Conservation (phyloP, 805 yeast species). For the Ogataea dorogensis region DNA sequence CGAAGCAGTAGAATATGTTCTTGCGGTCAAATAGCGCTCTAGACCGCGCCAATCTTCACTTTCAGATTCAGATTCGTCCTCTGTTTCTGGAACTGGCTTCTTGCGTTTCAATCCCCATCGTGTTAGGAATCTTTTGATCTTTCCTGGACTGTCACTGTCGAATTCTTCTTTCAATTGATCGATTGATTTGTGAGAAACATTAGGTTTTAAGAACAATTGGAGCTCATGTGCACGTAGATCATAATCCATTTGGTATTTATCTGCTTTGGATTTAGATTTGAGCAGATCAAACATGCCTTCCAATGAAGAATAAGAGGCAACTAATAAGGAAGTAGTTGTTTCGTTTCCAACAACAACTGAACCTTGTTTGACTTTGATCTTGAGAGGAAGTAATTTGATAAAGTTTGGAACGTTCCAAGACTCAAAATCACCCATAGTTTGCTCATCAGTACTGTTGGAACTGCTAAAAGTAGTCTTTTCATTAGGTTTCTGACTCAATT, state of each 20-base stretch:
- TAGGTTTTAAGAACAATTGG: constrained; percentile 65
- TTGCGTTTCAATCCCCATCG: constrained; percentile 4
- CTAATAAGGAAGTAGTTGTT: constrained; percentile 69
- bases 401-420: constrained; percentile 13
- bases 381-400: constrained; percentile 57
- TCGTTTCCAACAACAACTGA: constrained; percentile 79
- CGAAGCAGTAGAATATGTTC: constrained; percentile 33
- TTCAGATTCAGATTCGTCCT: no score
- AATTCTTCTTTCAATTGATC: constrained; percentile 15
- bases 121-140: constrained; percentile 3
- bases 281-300: constrained; percentile 58
- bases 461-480: constrained; percentile 8
- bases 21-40: constrained; percentile 54
- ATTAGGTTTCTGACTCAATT: constrained; percentile 4
- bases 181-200: constrained; percentile 54
- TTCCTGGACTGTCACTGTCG: neutral
- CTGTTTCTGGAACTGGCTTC: constrained; percentile 6
- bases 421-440: constrained; percentile 8
- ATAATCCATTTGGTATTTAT: constrained; percentile 49
- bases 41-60: constrained; percentile 71
- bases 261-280: constrained; percentile 46
- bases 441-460: constrained; percentile 7
- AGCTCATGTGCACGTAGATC: constrained; percentile 49
- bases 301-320: constrained; percentile 56
- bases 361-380: constrained; percentile 57